Conservation (phyloP, 345 rosid species). For the Rubroshorea leprosula region DNA sequence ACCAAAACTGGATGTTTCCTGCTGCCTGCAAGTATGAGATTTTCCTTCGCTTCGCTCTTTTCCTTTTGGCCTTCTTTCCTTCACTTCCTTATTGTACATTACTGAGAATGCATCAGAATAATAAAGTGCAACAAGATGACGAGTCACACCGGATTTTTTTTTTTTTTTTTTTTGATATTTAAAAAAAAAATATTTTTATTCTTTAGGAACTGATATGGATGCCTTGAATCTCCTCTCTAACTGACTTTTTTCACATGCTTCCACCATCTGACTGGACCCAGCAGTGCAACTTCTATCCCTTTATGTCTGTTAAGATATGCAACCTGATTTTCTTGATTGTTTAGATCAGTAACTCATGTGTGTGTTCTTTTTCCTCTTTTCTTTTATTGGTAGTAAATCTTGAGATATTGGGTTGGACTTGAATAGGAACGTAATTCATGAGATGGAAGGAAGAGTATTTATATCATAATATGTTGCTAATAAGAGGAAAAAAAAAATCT, state of each 20-base stretch:
- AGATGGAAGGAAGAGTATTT: too few relatives aligned
- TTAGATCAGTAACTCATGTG: slow-evolving; percentile 2
- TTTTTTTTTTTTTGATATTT: too few relatives aligned
- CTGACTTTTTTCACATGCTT: slow-evolving; percentile 24
- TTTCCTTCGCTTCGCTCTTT: too few relatives aligned
- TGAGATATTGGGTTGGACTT: too few relatives aligned
- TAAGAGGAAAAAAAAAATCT: too few relatives aligned
- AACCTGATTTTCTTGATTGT: not conserved
- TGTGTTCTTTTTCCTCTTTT: too few relatives aligned
- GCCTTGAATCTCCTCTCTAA: slow-evolving; percentile 22
- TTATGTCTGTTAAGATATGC: slow-evolving; percentile 2
- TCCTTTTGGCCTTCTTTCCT: too few relatives aligned
- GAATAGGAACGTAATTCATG: too few relatives aligned
- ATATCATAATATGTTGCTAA: too few relatives aligned
- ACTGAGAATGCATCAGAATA: slow-evolving; percentile 13
- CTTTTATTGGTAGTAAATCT: not conserved
- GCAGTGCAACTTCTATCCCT: slow-evolving; percentile 1
- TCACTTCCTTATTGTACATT: not conserved
- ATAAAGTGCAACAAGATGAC: slow-evolving; percentile 12
- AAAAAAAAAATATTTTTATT: too few relatives aligned
- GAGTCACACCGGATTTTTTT: slow-evolving; percentile 1
- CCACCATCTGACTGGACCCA: slow-evolving; percentile 18
- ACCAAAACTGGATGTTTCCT: too few relatives aligned
- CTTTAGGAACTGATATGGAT: slow-evolving; percentile 15
- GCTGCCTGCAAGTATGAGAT: too few relatives aligned